A percentile compares a stretch with the other conserved stretches of the same genome.
Conservation (phyloP, 371 early-diverging fungal species). For the Mortierella sp. region DNA sequence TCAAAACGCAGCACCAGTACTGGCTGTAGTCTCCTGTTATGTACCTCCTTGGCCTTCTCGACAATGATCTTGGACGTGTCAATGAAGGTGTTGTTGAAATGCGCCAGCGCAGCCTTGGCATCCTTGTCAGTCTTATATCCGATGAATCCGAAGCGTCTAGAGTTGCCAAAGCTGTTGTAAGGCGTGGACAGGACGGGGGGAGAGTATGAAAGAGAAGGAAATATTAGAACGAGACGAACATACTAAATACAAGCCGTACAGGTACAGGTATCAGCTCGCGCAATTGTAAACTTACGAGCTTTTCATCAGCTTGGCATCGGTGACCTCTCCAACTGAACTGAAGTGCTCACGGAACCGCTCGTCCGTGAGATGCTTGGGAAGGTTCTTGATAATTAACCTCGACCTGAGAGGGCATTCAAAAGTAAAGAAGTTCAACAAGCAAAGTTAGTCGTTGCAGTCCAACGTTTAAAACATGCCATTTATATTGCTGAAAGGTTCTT, state of each 20-base stretch:
- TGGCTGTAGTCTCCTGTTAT: background rate
- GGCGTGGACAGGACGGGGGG: background rate
- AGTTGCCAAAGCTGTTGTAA: slow-evolving; percentile 76
- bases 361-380: slow-evolving; percentile 90
- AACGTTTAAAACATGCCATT: background rate
- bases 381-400: slow-evolving; percentile 75
- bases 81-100: slow-evolving; percentile 94
- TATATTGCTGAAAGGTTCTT: background rate
- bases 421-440: background rate
- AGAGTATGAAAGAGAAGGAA: background rate
- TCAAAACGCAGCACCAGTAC: background rate
- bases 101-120: slow-evolving; percentile 83
- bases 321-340: slow-evolving; percentile 86
- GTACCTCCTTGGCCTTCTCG: slow-evolving; percentile 88
- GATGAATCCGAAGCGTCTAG: slow-evolving; percentile 93
- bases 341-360: slow-evolving; percentile 93
- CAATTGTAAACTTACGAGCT: slow-evolving; percentile 71
- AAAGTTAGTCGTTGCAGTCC: background rate
- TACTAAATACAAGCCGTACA: background rate
- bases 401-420: slow-evolving; percentile 19
- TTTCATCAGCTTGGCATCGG: slow-evolving; percentile 92
- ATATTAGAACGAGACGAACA: background rate
- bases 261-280: background rate
- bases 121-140: slow-evolving; percentile 91
- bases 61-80: slow-evolving; percentile 91